Base-by-base conservation (phyloP, 768 basidiomycete species). In the Termitomyces sp. region DNA sequence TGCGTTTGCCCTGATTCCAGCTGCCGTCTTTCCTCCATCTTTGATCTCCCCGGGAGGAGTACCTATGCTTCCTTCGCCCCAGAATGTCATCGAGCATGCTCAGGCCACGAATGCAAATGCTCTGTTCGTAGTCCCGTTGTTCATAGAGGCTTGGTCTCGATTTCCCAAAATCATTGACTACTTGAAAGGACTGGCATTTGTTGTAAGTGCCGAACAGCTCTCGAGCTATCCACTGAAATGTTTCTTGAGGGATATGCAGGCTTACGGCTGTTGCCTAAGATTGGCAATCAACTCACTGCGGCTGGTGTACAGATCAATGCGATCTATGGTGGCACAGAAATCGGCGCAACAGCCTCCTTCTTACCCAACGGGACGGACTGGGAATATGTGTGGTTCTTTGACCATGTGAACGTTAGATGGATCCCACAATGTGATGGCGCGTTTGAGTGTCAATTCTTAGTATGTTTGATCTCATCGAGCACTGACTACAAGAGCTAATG, bases 41-140 rank as follows among this genome's bases (percentile, higher is more conserved):
- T 66, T 59, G 2, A 20, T 47, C 1, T 48, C n/a, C n/a, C n/a
- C 62, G 2, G 48, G 55, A 5, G 18, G 26, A 5, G 53, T 64
- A 10, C 77, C 76, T 0, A 56, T 73, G 14, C 61, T 71, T 30
- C 72, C 76, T 0, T 69, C 73, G 1, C 64, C 73, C 7, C 65
- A 73, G 3, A 76, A 71, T 51, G 61, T 74, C 22, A 32, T 77
- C 4, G 64, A 70, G 4, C 63, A 66, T 24, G 53, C 68, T 1
- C 65, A 64, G 14, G 51, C 51, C 12, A 68, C 64, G 0, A 52
- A 65, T 5, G 66, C 64, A 20, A 66, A 65, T 18, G 20, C 48
- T 3, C 32, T 76, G 0, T 53, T 68, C 39, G 64, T 58, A 0
- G 65, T 75, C 9, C 74, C 76, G 0, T 13, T 68, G 1, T 61